These are phyloP conservation scores for Erythrophleum ivorense DNA, from an alignment of 331 rosid species.

Conservation along the genomic window DNA sequence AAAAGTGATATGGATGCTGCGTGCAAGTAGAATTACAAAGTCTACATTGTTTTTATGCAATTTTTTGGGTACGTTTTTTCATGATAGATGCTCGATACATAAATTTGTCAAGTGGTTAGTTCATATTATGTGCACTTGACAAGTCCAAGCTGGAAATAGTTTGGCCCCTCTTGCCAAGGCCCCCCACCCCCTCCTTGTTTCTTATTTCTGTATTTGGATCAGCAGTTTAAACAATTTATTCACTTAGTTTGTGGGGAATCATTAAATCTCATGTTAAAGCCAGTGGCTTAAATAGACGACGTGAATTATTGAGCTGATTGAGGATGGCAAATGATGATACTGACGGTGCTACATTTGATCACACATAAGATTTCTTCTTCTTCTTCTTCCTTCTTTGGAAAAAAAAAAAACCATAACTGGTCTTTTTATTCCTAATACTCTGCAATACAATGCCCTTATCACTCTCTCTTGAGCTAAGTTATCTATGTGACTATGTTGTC, in stretches of 20 bases:
- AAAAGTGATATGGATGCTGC: not conserved
- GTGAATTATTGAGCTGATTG: not conserved
- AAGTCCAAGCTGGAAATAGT: not conserved
- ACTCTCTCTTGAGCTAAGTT: not conserved
- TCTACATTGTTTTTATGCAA: not conserved
- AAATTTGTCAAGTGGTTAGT: not conserved
- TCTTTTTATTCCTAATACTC: slow-evolving; percentile 14
- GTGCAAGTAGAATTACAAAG: not conserved
- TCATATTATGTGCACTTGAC: not conserved
- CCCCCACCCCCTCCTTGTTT: not conserved
- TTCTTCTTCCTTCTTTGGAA: too few relatives aligned
- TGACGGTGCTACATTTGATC: not conserved
- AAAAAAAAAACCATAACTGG: not conserved
- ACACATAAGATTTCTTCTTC: not conserved
- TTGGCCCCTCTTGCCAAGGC: not conserved
- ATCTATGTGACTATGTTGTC: not conserved
- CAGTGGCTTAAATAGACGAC: not conserved
- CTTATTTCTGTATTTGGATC: not conserved
- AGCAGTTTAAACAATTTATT: not conserved
- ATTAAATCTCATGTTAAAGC: not conserved
- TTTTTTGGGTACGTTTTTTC: not conserved
- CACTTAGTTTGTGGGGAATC: not conserved
- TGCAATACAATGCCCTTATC: not conserved
- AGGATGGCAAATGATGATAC: not conserved
- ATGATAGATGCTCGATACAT: not conserved